Evolutionary conservation across 108 stramenopile genomes (phyloP).

Genomic region (Fragilariopsis cylindrus): DNA sequence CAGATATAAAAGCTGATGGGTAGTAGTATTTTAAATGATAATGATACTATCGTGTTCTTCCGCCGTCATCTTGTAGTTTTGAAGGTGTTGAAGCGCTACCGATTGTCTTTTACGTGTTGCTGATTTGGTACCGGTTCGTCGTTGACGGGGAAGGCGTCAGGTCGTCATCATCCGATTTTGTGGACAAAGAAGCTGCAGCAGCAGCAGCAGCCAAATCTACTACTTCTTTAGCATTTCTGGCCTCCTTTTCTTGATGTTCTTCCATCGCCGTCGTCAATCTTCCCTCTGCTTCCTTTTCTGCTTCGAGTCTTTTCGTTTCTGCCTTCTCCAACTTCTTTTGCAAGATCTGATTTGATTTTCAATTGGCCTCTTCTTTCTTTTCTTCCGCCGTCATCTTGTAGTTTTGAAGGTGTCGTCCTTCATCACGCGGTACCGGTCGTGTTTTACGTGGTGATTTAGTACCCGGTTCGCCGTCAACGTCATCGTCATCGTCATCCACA

Average conservation of each 20-base stretch:
- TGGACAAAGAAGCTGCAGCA: not conserved
- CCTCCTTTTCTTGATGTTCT: slow-evolving; percentile 29
- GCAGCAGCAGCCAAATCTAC: not conserved
- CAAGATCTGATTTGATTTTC: slow-evolving; percentile 64
- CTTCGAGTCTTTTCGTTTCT: slow-evolving; percentile 50
- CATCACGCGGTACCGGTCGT: too few species aligned
- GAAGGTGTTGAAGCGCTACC: slow-evolving; percentile 36
- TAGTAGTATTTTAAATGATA: too few species aligned
- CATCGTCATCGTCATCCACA: too few species aligned
- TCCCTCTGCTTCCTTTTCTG: slow-evolving; percentile 55
- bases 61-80: slow-evolving; percentile 44
- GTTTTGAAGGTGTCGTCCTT: slow-evolving; percentile 56
- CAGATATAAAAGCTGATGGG: too few species aligned
- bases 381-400: slow-evolving; percentile 45
- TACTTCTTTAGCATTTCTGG: slow-evolving; percentile 21
- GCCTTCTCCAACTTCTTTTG: slow-evolving; percentile 69
- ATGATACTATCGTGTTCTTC: slow-evolving; percentile 17
- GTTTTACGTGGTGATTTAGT: too few species aligned
- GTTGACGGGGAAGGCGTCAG: too few species aligned
- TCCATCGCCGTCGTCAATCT: slow-evolving; percentile 40
- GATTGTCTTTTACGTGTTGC: too few species aligned
- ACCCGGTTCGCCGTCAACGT: too few species aligned
- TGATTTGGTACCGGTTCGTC: too few species aligned
- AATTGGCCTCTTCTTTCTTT: slow-evolving; percentile 63
- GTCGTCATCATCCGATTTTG: slow-evolving; percentile 15